A percentile compares a stretch with the other conserved stretches of the same genome.
Evolutionary conservation across 2,329 filamentous ascomycete species (phyloP).

Genomic region (Phaeosphaeria sp.): DNA sequence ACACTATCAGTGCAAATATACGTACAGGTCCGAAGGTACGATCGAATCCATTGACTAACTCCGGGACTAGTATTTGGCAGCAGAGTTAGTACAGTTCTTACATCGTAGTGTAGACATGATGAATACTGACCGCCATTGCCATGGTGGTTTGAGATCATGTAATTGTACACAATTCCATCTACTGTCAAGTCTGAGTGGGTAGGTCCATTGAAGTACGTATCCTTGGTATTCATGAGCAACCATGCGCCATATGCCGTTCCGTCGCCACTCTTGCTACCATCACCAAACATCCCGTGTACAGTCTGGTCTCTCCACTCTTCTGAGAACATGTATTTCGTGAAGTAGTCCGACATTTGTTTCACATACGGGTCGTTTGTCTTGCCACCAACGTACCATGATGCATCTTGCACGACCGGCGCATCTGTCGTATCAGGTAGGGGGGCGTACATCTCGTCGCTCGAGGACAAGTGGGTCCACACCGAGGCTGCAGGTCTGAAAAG

Average conservation of each 20-base stretch:
- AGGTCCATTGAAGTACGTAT: constrained; percentile 69
- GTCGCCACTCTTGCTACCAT: constrained; percentile 58
- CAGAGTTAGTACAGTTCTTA: neutral
- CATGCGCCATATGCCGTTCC: constrained; percentile 65
- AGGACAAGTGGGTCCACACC: constrained; percentile 69
- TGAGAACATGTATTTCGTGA: constrained; percentile 71
- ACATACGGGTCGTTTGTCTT: constrained; percentile 64
- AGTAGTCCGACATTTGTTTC: constrained; percentile 64
- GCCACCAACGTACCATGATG: constrained; percentile 67
- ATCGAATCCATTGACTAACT: constrained; percentile 70
- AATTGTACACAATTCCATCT: constrained; percentile 72
- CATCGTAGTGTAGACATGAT: neutral
- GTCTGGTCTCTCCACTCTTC: constrained; percentile 65
- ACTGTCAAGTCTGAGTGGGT: constrained; percentile 69
- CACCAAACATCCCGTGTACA: constrained; percentile 63
- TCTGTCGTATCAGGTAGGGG: constrained; percentile 58
- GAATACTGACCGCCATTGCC: constrained; percentile 55
- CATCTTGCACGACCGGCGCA: constrained; percentile 64
- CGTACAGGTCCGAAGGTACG: constrained; percentile 66
- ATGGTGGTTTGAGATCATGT: constrained; percentile 63
- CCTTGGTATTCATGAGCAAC: constrained; percentile 70
- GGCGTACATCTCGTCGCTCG: constrained; percentile 61
- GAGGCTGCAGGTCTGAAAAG: constrained; percentile 66
- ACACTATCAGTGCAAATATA: neutral
- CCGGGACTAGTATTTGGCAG: constrained; percentile 54